Evolutionary conservation across 371 early-diverging fungal species (phyloP).

Genomic region (Mortierella sp.): DNA sequence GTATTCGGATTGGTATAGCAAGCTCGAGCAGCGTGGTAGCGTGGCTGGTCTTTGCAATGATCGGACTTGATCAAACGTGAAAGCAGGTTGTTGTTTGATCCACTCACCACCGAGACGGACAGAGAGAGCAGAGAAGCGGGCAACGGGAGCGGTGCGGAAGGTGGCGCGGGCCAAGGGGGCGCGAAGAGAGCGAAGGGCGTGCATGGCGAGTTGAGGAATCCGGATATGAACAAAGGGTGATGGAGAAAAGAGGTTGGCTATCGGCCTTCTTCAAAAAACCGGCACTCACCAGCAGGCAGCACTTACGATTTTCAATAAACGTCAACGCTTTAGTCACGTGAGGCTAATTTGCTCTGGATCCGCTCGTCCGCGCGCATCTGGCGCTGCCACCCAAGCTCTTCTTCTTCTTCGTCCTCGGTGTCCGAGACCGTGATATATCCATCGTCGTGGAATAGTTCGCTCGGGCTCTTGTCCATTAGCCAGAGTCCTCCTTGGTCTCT

Average conservation of each 20-base stretch:
- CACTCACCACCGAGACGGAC: constrained; percentile 51
- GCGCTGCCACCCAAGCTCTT: constrained; percentile 26
- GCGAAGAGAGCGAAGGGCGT: constrained; percentile 48
- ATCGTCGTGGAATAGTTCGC: constrained; percentile 1
- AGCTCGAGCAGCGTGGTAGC: background rate
- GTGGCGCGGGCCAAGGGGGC: constrained; percentile 48
- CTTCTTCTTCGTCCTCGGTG: constrained; percentile 45
- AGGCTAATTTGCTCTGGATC: constrained; percentile 5
- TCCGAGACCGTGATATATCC: constrained; percentile 46
- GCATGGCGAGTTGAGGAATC: constrained; percentile 25
- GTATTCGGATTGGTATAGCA: no score
- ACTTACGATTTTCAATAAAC: no score
- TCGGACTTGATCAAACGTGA: constrained; percentile 1
- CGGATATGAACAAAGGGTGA: constrained; percentile 16
- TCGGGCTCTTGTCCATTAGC: constrained; percentile 14
- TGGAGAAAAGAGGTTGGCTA: constrained; percentile 5
- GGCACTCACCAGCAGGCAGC: no score
- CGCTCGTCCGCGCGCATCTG: constrained; percentile 32
- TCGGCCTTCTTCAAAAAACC: background rate
- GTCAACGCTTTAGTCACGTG: no score
- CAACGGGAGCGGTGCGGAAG: constrained; percentile 41
- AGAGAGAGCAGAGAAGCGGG: constrained; percentile 54
- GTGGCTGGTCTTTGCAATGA: background rate
- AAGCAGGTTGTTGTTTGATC: background rate
- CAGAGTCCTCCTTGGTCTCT: constrained; percentile 36